Percentiles rank a stretch among this genome's conserved stretches.
phyloP scores from a whole-genome alignment of 352 stramenopile species.

The Pythium angustatum region DNA sequence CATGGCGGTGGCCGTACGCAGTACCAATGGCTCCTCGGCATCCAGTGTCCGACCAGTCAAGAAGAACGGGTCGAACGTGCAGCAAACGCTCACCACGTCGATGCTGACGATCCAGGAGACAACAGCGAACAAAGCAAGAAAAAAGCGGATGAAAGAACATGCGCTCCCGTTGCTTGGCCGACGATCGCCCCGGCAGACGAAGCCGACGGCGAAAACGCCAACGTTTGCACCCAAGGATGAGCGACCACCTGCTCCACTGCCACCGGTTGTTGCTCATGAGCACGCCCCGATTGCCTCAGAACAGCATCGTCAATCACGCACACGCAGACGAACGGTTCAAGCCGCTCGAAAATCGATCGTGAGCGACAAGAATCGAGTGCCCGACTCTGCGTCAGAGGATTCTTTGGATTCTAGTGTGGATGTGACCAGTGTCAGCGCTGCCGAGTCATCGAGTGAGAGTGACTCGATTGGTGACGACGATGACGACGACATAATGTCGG shows the following conservation, averaged over 20 bases:
- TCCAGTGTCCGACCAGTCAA: not conserved
- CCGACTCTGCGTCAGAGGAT: not conserved
- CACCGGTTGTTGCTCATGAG: not conserved
- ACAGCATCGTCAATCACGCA: not conserved
- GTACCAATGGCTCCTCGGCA: not conserved
- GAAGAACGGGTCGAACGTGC: not conserved
- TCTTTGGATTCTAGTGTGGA: not conserved
- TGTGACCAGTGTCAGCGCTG: not conserved
- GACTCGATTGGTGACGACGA: not conserved
- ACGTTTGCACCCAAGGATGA: not conserved
- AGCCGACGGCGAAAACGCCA: not conserved
- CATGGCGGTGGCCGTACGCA: not conserved
- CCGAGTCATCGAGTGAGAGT: not conserved
- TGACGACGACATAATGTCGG: not conserved
- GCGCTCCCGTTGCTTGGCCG: conserved; percentile 14
- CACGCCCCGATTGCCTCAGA: not conserved
- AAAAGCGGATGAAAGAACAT: conserved; percentile 13
- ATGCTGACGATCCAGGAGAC: conserved; percentile 3
- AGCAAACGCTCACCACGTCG: not conserved
- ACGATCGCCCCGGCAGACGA: not conserved
- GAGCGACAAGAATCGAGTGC: not conserved
- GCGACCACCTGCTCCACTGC: not conserved
- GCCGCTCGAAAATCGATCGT: not conserved
- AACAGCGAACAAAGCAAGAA: not conserved
- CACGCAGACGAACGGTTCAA: not conserved